phyloP scores from a whole-genome alignment of 2,329 filamentous ascomycete species.

The Hawksworthiomyces lignivorus region DNA sequence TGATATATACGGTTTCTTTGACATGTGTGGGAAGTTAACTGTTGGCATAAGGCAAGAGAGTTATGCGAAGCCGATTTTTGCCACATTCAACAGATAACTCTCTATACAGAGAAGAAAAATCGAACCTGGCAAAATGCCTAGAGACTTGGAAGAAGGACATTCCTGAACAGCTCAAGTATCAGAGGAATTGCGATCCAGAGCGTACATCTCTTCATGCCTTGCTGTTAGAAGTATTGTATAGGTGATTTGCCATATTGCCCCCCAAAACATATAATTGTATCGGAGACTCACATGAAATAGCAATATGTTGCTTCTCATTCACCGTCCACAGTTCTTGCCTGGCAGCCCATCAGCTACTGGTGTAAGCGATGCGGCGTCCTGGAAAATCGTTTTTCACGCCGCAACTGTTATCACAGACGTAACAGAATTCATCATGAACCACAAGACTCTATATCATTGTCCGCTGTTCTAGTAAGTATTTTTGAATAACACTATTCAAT shows the following conservation, averaged over 20 bases:
- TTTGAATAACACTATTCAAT: background rate
- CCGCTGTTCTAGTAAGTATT: background rate
- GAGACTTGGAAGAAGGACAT: background rate
- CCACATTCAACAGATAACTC: background rate
- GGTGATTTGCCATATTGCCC: too few relatives aligned
- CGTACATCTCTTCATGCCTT: background rate
- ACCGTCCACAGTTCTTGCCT: background rate
- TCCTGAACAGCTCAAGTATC: background rate
- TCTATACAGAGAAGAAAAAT: background rate
- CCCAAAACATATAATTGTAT: too few relatives aligned
- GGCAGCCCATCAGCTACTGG: background rate
- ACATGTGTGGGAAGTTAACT: too few relatives aligned
- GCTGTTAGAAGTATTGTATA: background rate
- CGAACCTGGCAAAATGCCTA: background rate
- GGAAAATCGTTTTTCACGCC: background rate
- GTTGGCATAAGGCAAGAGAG: background rate
- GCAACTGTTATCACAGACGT: background rate
- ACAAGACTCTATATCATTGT: constrained; percentile 1
- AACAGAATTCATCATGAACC: background rate
- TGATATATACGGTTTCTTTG: too few relatives aligned
- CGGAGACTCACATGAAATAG: too few relatives aligned
- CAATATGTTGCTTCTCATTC: background rate
- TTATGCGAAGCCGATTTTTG: background rate
- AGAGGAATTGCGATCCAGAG: background rate
- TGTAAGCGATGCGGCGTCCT: background rate